Evolutionary conservation across 139 green algal genomes (phyloP).

Genomic region (Chlamydomonas schloesseri): DNA sequence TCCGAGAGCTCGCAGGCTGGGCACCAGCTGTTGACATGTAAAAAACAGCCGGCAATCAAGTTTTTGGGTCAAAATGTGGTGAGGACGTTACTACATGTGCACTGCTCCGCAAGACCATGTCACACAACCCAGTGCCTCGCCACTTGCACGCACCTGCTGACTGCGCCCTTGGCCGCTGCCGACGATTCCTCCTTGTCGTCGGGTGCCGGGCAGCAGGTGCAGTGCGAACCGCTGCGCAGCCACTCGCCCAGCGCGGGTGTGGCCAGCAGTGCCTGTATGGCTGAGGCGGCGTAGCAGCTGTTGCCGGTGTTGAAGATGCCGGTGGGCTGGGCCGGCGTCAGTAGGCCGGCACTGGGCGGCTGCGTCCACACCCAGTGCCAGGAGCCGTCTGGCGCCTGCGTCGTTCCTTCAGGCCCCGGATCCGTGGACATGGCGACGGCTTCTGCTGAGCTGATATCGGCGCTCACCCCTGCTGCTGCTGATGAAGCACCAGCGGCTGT

Average conservation of each 20-base stretch:
- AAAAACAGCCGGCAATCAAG: too few species aligned
- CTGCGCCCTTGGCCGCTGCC: not conserved
- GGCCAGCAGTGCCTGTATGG: conserved; percentile 48
- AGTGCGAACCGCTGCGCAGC: conserved; percentile 38
- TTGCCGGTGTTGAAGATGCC: conserved; percentile 59
- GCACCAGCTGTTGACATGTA: conserved; percentile 16
- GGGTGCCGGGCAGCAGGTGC: not conserved
- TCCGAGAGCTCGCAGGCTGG: conserved; percentile 10
- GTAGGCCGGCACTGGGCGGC: not conserved
- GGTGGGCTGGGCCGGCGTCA: not conserved
- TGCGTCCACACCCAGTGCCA: not conserved
- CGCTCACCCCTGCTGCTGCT: too few species aligned
- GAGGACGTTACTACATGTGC: too few species aligned
- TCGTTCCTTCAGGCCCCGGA: too few species aligned
- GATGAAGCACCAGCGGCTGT: too few species aligned
- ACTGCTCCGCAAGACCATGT: too few species aligned
- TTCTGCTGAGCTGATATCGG: too few species aligned
- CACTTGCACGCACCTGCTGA: conserved; percentile 21
- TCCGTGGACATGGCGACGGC: too few species aligned
- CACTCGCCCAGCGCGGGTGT: conserved; percentile 35
- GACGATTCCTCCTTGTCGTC: not conserved
- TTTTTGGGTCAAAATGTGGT: too few species aligned
- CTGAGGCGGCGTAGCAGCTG: conserved; percentile 52
- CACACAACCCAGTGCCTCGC: too few species aligned
- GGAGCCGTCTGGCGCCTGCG: not conserved